Conservation (phyloP, 768 basidiomycete genomes). For the Leccinum incarnatum region DNA sequence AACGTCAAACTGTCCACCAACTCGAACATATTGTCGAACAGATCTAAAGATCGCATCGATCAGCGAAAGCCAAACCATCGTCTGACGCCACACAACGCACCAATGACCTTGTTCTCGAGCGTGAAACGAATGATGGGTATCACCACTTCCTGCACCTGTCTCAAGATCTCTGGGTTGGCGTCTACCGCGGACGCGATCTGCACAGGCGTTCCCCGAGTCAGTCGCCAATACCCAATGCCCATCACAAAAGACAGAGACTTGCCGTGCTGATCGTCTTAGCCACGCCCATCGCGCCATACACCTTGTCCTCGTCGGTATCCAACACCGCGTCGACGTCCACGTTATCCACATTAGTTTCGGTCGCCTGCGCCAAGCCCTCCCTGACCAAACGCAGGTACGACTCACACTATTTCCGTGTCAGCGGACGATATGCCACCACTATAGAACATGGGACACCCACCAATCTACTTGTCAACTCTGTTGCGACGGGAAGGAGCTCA, state of each 20-base stretch:
- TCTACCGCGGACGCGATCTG: conserved; percentile 78
- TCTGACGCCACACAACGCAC: conserved; percentile 38
- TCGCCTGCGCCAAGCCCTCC: conserved; percentile 55
- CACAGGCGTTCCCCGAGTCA: not conserved
- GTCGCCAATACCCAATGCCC: not conserved
- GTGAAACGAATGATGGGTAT: conserved; percentile 77
- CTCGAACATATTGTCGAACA: conserved; percentile 87
- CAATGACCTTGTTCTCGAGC: conserved; percentile 71
- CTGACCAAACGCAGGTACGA: conserved; percentile 77
- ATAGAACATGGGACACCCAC: conserved; percentile 40
- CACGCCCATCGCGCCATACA: conserved; percentile 83
- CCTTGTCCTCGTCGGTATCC: conserved; percentile 78
- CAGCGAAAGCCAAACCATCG: not conserved
- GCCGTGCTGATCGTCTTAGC: conserved; percentile 83
- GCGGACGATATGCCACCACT: not conserved
- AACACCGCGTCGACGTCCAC: conserved; percentile 50
- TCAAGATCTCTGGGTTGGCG: conserved; percentile 67
- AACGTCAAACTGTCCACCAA: conserved; percentile 83
- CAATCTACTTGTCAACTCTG: conserved; percentile 72
- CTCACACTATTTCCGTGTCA: conserved; percentile 52
- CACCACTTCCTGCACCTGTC: conserved; percentile 77
- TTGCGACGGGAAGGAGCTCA: conserved; percentile 59
- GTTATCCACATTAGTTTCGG: conserved; percentile 48
- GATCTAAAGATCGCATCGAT: conserved; percentile 43
- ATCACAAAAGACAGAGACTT: conserved; percentile 22